Conservation (phyloP, 495 filamentous ascomycete genomes). For the Penicillium pulvis region DNA sequence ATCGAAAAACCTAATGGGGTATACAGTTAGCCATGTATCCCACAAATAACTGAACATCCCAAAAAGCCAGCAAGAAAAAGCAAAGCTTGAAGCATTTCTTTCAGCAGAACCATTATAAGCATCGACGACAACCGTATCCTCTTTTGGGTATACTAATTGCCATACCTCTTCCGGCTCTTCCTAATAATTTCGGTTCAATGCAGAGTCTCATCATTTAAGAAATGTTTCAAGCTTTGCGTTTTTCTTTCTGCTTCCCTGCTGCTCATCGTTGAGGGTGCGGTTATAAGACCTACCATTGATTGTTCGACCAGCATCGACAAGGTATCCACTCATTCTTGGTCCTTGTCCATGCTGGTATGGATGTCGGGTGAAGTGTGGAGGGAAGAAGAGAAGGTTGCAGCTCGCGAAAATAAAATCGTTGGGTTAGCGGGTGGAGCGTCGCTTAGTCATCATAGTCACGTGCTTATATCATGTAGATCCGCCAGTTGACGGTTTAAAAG, state of each 20-base stretch:
- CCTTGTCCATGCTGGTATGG: constrained; percentile 16
- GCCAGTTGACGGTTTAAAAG: neutral
- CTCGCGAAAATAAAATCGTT: constrained; percentile 19
- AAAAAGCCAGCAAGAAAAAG: constrained; percentile 17
- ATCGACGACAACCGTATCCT: constrained; percentile 44
- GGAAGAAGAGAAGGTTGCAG: constrained; percentile 10
- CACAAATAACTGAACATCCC: neutral
- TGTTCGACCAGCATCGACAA: constrained; percentile 9
- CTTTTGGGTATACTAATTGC: constrained; percentile 26
- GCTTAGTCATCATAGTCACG: constrained; percentile 23
- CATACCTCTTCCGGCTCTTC: constrained; percentile 59
- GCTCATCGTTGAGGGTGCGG: neutral
- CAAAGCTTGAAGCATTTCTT: constrained; percentile 26
- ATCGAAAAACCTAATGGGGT: neutral
- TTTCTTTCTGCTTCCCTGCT: constrained; percentile 1
- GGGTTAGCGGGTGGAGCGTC: constrained; percentile 10
- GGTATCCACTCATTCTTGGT: constrained; percentile 9
- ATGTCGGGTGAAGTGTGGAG: neutral
- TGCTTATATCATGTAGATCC: neutral
- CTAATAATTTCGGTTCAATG: constrained; percentile 50
- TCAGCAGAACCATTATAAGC: constrained; percentile 58
- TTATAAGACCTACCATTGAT: constrained; percentile 15
- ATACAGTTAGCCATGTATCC: constrained; percentile 5
- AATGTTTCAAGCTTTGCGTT: constrained; percentile 24
- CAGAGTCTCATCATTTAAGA: constrained; percentile 48